phyloP scores from a whole-genome alignment of 2,329 filamentous ascomycete genomes.

The Diaporthe sp. region DNA sequence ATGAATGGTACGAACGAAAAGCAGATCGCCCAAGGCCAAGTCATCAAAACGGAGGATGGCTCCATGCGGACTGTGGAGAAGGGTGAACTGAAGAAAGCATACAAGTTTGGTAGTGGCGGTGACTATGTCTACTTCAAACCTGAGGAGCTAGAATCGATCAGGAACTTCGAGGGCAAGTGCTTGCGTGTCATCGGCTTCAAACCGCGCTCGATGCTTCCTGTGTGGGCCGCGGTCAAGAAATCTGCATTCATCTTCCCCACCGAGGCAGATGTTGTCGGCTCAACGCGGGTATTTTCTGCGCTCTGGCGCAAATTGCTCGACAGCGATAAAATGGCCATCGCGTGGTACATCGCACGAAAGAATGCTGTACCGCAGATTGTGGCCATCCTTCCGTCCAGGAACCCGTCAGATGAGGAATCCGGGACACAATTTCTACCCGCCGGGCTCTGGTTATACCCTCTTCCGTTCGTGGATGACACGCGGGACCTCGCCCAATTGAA shows the following conservation, averaged over 20 bases:
- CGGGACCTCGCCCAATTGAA: conserved; percentile 76
- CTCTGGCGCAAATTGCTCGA: conserved; percentile 88
- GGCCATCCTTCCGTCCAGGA: conserved; percentile 83
- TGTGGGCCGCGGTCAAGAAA: conserved; percentile 89
- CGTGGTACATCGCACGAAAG: conserved; percentile 88
- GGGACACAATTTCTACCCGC: conserved; percentile 81
- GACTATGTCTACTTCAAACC: conserved; percentile 88
- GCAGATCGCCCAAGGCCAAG: conserved; percentile 83
- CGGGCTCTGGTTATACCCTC: conserved; percentile 88
- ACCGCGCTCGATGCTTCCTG: conserved; percentile 77
- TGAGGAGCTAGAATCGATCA: conserved; percentile 84
- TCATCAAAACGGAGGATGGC: conserved; percentile 82
- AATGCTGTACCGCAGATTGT: conserved; percentile 86
- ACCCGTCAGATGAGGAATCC: conserved; percentile 73
- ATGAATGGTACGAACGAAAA: conserved; percentile 76
- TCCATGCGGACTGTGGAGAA: conserved; percentile 84
- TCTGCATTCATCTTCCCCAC: conserved; percentile 95
- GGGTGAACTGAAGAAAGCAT: conserved; percentile 87
- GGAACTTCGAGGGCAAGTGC: conserved; percentile 82
- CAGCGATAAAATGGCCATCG: conserved; percentile 84
- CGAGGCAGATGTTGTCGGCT: conserved; percentile 90
- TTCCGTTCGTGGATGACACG: conserved; percentile 92
- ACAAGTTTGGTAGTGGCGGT: conserved; percentile 94
- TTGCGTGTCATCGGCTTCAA: conserved; percentile 97
- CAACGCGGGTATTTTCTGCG: conserved; percentile 91